Conservation (phyloP, 768 basidiomycete species). For the Lactarius sp. region DNA sequence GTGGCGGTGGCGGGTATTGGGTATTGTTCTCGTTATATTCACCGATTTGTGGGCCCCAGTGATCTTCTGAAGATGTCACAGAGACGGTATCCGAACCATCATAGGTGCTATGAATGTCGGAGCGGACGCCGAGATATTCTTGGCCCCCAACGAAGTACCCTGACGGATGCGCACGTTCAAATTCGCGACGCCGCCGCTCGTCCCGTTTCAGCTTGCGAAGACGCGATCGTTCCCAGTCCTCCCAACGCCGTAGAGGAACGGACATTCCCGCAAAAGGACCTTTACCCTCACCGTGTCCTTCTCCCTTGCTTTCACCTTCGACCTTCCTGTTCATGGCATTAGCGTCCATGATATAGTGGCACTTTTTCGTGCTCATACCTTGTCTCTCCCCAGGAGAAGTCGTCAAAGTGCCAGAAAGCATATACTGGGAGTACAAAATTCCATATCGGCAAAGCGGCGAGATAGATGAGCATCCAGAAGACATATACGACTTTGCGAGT, state of each 20-base stretch:
- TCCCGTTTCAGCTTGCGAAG: constrained; percentile 88
- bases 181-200: constrained; percentile 71
- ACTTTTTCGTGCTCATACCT: constrained; percentile 49
- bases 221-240: constrained; percentile 97
- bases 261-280: constrained; percentile 47
- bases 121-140: constrained; percentile 54
- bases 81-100: constrained; percentile 81
- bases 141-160: constrained; percentile 61
- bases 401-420: constrained; percentile 99
- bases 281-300: constrained; percentile 69
- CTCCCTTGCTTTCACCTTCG: constrained; percentile 79
- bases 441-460: constrained; percentile 91
- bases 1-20: constrained; percentile 80
- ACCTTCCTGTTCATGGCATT: constrained; percentile 63
- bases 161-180: constrained; percentile 71
- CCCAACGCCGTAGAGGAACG: constrained; percentile 96
- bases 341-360: constrained; percentile 11
- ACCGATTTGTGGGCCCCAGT: constrained; percentile 94
- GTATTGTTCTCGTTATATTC: constrained; percentile 85
- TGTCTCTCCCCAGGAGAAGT: constrained; percentile 99
- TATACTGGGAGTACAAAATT: constrained; percentile 92
- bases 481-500: constrained; percentile 94
- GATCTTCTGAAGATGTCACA: constrained; percentile 82
- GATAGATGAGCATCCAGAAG: constrained; percentile 97
- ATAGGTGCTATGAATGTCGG: constrained; percentile 51